Evolutionary conservation across 352 stramenopile genomes (phyloP).

Genomic region (Globisporangium carolinianum): DNA sequence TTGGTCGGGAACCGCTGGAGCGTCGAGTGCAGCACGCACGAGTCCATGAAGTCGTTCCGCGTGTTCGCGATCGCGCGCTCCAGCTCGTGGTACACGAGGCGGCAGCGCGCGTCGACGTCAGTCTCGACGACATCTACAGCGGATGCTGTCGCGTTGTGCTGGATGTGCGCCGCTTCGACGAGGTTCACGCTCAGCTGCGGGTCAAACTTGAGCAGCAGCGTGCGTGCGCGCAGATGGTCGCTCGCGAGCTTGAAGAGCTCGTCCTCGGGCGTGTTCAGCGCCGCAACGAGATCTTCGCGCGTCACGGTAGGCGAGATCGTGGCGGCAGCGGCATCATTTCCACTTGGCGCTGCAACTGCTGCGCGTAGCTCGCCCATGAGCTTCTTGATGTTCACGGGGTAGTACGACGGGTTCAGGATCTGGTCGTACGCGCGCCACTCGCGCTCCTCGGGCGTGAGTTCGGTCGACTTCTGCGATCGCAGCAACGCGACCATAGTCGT

Average conservation of each 20-base stretch:
- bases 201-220: constrained; percentile 63
- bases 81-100: constrained; percentile 86
- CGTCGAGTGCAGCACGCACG: constrained; percentile 81
- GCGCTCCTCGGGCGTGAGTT: constrained; percentile 56
- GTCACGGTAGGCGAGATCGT: constrained; percentile 34
- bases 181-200: constrained; percentile 44
- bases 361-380: constrained; percentile 17
- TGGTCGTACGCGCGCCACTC: constrained; percentile 70
- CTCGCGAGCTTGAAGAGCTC: constrained; percentile 61
- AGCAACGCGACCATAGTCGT: constrained; percentile 40
- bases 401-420: constrained; percentile 66
- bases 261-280: constrained; percentile 65
- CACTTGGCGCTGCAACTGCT: neutral
- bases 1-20: constrained; percentile 88
- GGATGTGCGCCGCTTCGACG: constrained; percentile 29
- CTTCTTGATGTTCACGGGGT: constrained; percentile 42
- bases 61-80: constrained; percentile 83
- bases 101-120: constrained; percentile 84
- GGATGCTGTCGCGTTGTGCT: constrained; percentile 22
- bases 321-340: constrained; percentile 11
- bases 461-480: constrained; percentile 33
- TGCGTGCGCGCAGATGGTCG: constrained; percentile 47
- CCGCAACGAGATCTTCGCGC: constrained; percentile 45
- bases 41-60: constrained; percentile 88
- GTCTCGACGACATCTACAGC: constrained; percentile 41